Evolutionary conservation across 345 rosid species (phyloP), one percentile per base, ranked within the genome.

Genomic region (Carallia pectinifolia): DNA sequence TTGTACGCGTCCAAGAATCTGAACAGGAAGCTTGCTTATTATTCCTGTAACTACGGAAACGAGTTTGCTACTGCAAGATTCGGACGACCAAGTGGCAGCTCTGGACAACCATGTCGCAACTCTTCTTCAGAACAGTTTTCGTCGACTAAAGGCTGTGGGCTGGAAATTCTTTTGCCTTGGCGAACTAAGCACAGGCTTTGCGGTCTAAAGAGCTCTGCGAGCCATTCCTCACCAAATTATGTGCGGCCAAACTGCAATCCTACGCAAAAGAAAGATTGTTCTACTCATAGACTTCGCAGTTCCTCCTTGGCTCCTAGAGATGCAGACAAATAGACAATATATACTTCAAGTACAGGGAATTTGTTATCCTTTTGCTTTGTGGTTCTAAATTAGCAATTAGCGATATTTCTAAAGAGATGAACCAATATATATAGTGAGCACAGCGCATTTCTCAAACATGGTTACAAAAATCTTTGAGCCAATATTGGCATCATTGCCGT

Each of bases 141-240:
- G 2, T 80, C 3, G 3, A 13, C 76, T 19, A 87, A 80, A 53
- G 87, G 86, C 27, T 88, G 97, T 70, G 97, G 98, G 34, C 82
- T 93, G 36, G 86, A 90, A 71, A 71, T 74, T 53, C 61, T 90
- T 62, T 76, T 89, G 61, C 87, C 90, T 0, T 89, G 97, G 97
- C 82, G 91, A 17, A 78, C 81, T 74, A 91, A 84, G 79, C 94
- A 85, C 71, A 85, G 77, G 72, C 74, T 90, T 18, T 89, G 90
- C 17, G 93, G 96, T 9, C 70, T 83, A 30, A 90, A 85, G 79
- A 81, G 76, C 70, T 84, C 82, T 1, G 78, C 84, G 8, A 50
- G 77, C 64, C 84, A 84, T 7, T 58, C 71, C 67, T 77, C 80
- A 3, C 69, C 76, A 2, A 44, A 60, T 2, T 37, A 3, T 44